phyloP scores from a whole-genome alignment of 371 early-diverging fungal species.

The Lichtheimia hyalospora region DNA sequence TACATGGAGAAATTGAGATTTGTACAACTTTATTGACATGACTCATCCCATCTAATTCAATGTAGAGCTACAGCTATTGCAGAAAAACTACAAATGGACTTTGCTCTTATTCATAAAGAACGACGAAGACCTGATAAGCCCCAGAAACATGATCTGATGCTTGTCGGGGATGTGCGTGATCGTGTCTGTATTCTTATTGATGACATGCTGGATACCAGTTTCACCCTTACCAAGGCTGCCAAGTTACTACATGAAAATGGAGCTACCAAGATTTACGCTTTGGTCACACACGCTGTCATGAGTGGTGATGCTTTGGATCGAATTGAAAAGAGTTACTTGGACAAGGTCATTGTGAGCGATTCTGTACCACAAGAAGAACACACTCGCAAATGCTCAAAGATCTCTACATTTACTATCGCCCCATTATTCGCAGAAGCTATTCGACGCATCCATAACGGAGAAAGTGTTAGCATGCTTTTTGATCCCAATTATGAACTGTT shows the following conservation, averaged over 20 bases:
- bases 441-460: constrained; percentile 94
- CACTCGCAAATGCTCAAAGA: constrained; percentile 61
- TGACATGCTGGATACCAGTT: constrained; percentile 95
- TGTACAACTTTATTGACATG: neutral
- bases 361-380: constrained; percentile 89
- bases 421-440: constrained; percentile 94
- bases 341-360: constrained; percentile 86
- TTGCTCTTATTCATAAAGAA: constrained; percentile 91
- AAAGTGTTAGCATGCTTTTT: constrained; percentile 87
- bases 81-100: constrained; percentile 80
- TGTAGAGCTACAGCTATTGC: constrained; percentile 82
- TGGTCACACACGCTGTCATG: constrained; percentile 89
- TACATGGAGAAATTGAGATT: constrained; percentile 16
- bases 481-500: constrained; percentile 42
- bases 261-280: constrained; percentile 84
- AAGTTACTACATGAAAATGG: constrained; percentile 84
- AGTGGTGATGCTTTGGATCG: constrained; percentile 82
- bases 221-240: constrained; percentile 89
- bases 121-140: constrained; percentile 53
- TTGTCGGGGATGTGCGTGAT: constrained; percentile 92
- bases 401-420: constrained; percentile 81
- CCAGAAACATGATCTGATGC: constrained; percentile 71
- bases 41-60: constrained; percentile 18
- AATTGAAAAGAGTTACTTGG: constrained; percentile 75
- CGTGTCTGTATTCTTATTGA: constrained; percentile 87